A percentile compares a stretch with the other conserved stretches of the same genome.
These are phyloP conservation scores for Colletotrichum sp. DNA, from an alignment of 2,329 filamentous ascomycete genomes.

Conservation along the genomic window DNA sequence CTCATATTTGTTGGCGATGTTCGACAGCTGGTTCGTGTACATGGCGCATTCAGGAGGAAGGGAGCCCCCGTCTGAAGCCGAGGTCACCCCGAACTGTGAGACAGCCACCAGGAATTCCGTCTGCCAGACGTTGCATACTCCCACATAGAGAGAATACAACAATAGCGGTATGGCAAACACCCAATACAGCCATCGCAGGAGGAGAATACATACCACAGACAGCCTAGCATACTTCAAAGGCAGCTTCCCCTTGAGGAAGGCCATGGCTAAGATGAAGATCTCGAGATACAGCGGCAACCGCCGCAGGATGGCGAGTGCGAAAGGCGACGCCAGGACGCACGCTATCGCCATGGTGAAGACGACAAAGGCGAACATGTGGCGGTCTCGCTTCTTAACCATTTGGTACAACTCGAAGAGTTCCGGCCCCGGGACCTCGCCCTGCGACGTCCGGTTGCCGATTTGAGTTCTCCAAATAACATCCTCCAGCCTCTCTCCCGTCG, in stretches of 20 bases:
- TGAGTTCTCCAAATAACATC: neutral
- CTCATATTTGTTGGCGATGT: neutral
- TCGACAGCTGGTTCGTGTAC: neutral
- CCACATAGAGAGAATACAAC: neutral
- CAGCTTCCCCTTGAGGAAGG: neutral
- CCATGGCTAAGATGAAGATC: neutral
- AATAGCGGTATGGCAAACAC: neutral
- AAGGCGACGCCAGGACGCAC: neutral
- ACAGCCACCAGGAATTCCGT: neutral
- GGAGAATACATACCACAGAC: neutral
- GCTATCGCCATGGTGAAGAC: neutral
- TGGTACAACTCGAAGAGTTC: neutral
- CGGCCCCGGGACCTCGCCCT: neutral
- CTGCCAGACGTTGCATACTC: neutral
- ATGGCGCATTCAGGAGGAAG: neutral
- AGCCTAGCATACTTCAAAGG: neutral
- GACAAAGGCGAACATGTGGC: neutral
- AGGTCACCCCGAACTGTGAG: neutral
- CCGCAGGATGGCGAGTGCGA: neutral
- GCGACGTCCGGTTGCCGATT: neutral
- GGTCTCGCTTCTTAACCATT: neutral
- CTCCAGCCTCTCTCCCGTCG: neutral
- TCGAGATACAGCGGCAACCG: neutral
- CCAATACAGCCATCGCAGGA: neutral
- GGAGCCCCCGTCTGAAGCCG: neutral